A percentile compares a stretch with the other conserved stretches of the same genome.
phyloP scores from a whole-genome alignment of 2,329 filamentous ascomycete species.

The Alternaria arborescens region DNA sequence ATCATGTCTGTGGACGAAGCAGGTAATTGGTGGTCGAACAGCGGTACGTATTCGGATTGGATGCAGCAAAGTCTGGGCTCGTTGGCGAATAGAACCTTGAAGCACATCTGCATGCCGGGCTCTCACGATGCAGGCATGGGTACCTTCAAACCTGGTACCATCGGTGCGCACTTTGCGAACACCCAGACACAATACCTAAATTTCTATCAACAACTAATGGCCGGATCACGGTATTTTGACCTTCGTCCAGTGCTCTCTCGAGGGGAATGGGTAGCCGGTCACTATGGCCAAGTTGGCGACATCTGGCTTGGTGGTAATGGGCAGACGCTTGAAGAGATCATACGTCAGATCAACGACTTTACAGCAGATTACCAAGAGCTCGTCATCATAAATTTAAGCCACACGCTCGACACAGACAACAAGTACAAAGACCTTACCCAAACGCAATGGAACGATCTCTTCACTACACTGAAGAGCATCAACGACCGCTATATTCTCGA shows the following conservation, averaged over 20 bases:
- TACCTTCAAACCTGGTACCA: slow-evolving; percentile 50
- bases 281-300: slow-evolving; percentile 51
- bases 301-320: slow-evolving; percentile 58
- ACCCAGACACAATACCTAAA: slow-evolving; percentile 58
- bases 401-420: slow-evolving; percentile 55
- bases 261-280: slow-evolving; percentile 55
- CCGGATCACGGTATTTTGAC: slow-evolving; percentile 60
- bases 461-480: slow-evolving; percentile 53
- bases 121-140: slow-evolving; percentile 62
- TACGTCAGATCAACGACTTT: slow-evolving; percentile 58
- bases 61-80: slow-evolving; percentile 53
- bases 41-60: slow-evolving; percentile 49
- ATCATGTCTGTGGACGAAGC: slow-evolving; percentile 49
- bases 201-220: slow-evolving; percentile 57
- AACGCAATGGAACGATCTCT: slow-evolving; percentile 55
- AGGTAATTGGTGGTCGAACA: slow-evolving; percentile 49
- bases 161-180: slow-evolving; percentile 52
- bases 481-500: slow-evolving; percentile 51
- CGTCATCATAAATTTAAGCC: slow-evolving; percentile 58
- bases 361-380: slow-evolving; percentile 57
- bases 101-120: slow-evolving; percentile 59
- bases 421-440: slow-evolving; percentile 50
- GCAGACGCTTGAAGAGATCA: slow-evolving; percentile 54
- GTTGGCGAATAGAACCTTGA: slow-evolving; percentile 53
- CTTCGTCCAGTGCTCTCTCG: slow-evolving; percentile 55